phyloP scores from a whole-genome alignment of 2,329 filamentous ascomycete species.

The Fusarium sp. region DNA sequence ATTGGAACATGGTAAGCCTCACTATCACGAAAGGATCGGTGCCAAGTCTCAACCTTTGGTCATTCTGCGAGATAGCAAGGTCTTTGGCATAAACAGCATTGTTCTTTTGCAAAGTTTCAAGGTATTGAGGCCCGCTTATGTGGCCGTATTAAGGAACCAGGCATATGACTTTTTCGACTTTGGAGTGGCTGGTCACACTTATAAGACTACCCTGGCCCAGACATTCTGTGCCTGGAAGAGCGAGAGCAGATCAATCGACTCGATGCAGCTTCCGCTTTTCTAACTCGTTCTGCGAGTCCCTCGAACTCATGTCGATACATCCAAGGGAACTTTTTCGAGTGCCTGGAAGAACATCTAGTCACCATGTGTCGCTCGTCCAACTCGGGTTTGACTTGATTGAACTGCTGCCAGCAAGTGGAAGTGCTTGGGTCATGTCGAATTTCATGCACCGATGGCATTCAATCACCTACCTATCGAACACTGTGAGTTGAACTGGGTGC shows the following conservation, averaged over 20 bases:
- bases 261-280: not conserved
- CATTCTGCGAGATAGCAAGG: not conserved
- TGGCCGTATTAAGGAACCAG: not conserved
- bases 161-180: not conserved
- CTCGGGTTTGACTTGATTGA: constrained; percentile 35
- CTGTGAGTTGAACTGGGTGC: constrained; percentile 31
- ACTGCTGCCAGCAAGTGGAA: constrained; percentile 38
- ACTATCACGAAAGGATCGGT: not conserved
- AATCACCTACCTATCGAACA: constrained; percentile 16
- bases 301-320: constrained; percentile 38
- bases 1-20: constrained; percentile 3
- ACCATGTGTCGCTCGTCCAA: constrained; percentile 25
- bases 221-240: not conserved
- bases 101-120: not conserved
- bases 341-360: constrained; percentile 13
- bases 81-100: not conserved
- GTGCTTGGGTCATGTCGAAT: constrained; percentile 39
- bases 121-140: constrained; percentile 24
- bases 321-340: not conserved
- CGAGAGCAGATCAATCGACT: constrained; percentile 1
- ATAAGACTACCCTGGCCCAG: constrained; percentile 15
- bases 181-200: not conserved
- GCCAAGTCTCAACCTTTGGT: not conserved
- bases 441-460: constrained; percentile 36
- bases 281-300: not conserved